Evolutionary conservation across 176 grass and related monocot species (phyloP).

Genomic region (Musa itinerans): DNA sequence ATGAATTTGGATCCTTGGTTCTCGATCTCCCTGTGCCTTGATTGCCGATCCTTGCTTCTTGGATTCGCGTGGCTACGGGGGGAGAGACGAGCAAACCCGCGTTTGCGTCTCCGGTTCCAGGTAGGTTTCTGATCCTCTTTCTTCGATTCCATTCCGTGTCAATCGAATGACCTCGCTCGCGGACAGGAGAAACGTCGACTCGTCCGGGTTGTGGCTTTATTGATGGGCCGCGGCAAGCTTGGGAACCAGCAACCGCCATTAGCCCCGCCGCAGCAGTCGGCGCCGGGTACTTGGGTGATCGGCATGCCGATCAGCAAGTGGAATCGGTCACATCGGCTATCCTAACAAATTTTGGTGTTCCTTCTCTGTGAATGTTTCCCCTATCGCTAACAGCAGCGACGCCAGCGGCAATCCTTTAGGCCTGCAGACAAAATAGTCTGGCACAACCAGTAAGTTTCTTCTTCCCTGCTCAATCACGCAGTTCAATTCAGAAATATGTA

Average conservation of each 20-base stretch:
- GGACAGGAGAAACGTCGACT: neutral
- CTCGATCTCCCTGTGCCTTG: no score
- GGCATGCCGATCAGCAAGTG: neutral
- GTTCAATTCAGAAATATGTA: no score
- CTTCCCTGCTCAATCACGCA: neutral
- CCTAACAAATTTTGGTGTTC: neutral
- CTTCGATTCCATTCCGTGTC: neutral
- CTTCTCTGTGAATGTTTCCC: neutral
- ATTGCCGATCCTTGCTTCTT: no score
- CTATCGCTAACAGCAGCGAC: conserved; percentile 23
- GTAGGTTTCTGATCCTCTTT: neutral
- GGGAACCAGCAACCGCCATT: neutral
- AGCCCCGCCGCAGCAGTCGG: neutral
- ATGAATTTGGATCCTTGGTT: no score
- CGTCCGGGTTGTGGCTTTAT: neutral
- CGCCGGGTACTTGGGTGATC: conserved; percentile 10
- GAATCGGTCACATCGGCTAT: neutral
- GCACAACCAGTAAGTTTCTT: conserved; percentile 32
- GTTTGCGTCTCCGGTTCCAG: neutral
- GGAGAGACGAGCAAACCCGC: neutral
- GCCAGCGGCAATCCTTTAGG: conserved; percentile 35
- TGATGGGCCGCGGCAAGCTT: neutral
- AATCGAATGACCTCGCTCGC: neutral
- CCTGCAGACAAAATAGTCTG: conserved; percentile 48
- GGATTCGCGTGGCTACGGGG: no score